phyloP scores from a whole-genome alignment of 805 yeast genomes.

The Candida piceae region DNA sequence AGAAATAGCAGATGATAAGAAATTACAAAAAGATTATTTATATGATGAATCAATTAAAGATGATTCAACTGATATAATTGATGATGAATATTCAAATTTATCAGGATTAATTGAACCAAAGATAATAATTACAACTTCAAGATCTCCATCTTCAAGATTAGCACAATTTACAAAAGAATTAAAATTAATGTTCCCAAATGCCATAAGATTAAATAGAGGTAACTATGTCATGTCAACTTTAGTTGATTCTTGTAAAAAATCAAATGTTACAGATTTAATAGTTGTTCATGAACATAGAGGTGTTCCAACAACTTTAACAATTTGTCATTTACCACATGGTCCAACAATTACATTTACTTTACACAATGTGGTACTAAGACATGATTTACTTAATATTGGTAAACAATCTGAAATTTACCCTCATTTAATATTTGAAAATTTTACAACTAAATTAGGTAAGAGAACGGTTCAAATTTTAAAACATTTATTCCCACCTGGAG shows the following conservation, averaged over 20 bases:
- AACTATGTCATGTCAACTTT: slow-evolving; percentile 79
- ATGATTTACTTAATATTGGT: slow-evolving; percentile 81
- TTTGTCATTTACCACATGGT: slow-evolving; percentile 96
- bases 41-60: slow-evolving; percentile 76
- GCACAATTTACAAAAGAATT: slow-evolving; percentile 92
- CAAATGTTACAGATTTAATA: slow-evolving; percentile 79
- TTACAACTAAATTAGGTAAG: slow-evolving; percentile 73
- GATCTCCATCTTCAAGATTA: slow-evolving; percentile 82
- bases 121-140: slow-evolving; percentile 85
- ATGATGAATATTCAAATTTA: slow-evolving; percentile 86
- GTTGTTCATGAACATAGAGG: slow-evolving; percentile 96
- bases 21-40: slow-evolving; percentile 73
- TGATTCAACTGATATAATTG: slow-evolving; percentile 42
- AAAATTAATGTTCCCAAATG: slow-evolving; percentile 82
- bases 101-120: slow-evolving; percentile 90
- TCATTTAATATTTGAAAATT: slow-evolving; percentile 88
- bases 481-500: slow-evolving; percentile 96
- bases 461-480: slow-evolving; percentile 77
- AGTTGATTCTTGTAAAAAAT: slow-evolving; percentile 71
- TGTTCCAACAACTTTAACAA: slow-evolving; percentile 89
- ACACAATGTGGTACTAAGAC: slow-evolving; percentile 92
- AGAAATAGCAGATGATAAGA: slow-evolving; percentile 83
- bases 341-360: slow-evolving; percentile 93
- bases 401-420: slow-evolving; percentile 91
- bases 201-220: slow-evolving; percentile 90